A percentile compares a stretch with the other conserved stretches of the same genome.
Conservation (phyloP, 108 stramenopile genomes). For the Nannochloropsis oceanica region DNA sequence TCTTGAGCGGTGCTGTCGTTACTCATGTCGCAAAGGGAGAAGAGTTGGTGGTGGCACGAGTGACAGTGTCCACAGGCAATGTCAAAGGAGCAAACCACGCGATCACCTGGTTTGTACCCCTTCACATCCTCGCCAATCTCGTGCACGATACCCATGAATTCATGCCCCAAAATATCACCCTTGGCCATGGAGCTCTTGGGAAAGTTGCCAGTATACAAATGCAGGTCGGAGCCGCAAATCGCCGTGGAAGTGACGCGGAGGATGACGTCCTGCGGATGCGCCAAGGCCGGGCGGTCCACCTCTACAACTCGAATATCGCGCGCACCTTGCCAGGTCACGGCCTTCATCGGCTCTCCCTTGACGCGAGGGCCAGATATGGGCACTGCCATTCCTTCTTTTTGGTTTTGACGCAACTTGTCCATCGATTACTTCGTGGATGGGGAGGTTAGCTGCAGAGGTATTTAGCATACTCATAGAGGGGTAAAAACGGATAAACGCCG, state of each 20-base stretch:
- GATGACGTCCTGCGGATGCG: not conserved
- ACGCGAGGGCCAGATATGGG: not conserved
- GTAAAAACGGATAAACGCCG: too few relatives aligned
- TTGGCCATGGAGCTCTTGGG: not conserved
- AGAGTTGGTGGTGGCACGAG: not conserved
- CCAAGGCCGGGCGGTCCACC: not conserved
- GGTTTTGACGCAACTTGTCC: not conserved
- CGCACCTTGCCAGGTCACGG: not conserved
- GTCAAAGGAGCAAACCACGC: not conserved
- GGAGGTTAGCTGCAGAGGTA: too few relatives aligned
- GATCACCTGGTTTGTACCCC: not conserved
- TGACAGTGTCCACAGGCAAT: not conserved
- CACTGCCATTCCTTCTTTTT: not conserved
- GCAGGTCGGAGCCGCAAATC: not conserved
- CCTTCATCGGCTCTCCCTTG: not conserved
- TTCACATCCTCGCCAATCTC: not conserved
- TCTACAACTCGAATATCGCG: not conserved
- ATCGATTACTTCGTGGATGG: too few relatives aligned
- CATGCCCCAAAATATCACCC: not conserved
- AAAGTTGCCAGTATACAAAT: not conserved
- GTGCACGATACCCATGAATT: not conserved
- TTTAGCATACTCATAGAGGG: too few relatives aligned
- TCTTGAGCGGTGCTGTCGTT: not conserved
- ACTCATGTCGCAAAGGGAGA: not conserved
- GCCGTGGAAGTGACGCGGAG: not conserved